Base-by-base conservation (phyloP, 768 basidiomycete genomes). In the Rhizopogon salebrosus region DNA sequence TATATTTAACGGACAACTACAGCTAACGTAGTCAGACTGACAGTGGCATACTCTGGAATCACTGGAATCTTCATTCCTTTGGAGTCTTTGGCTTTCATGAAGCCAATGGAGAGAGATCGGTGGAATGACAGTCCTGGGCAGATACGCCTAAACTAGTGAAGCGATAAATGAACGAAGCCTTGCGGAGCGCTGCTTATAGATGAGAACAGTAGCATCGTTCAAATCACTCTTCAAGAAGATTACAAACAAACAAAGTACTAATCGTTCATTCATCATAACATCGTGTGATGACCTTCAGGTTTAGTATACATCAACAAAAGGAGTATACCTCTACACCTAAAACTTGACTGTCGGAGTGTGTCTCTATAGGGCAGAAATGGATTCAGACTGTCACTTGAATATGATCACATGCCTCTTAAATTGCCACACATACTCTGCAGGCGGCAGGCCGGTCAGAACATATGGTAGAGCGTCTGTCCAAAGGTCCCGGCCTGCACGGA, bases 401-500 rank as follows among this genome's bases (percentile, higher is more conserved):
- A n/a, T n/a, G n/a, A n/a, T n/a, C n/a, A n/a, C n/a, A n/a, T n/a
- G n/a, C n/a, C n/a, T n/a, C n/a, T n/a, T n/a, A n/a, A n/a, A n/a
- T n/a, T n/a, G n/a, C n/a, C 14, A n/a, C 20, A 42, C 10, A 27
- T 23, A 16, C 57, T 49, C 37, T 57, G 31, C 10, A 37, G 52
- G 18, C 48, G 48, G 23, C 26, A 51, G 10, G 36, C 24, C 60
- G 41, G 37, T 60, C 60, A 10, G 56, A 55, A 36, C 60, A 61
- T 23, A 40, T 51, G 14, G 39, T 35, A 6, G 58, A 61, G 7
- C 60, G 60, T 31, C 26, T 36, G n/a, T 60, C 60, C 27, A 60
- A 24, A n/a, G 60, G 52, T 49, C 41, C 14, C 52, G 51, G 1
- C 29, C 27, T 60, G 45, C 6, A 54, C 53, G n/a, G 58, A 52